Evolutionary conservation across 2,329 filamentous ascomycete species (phyloP).

Genomic region (Chrysoporthe deuterocubensis): DNA sequence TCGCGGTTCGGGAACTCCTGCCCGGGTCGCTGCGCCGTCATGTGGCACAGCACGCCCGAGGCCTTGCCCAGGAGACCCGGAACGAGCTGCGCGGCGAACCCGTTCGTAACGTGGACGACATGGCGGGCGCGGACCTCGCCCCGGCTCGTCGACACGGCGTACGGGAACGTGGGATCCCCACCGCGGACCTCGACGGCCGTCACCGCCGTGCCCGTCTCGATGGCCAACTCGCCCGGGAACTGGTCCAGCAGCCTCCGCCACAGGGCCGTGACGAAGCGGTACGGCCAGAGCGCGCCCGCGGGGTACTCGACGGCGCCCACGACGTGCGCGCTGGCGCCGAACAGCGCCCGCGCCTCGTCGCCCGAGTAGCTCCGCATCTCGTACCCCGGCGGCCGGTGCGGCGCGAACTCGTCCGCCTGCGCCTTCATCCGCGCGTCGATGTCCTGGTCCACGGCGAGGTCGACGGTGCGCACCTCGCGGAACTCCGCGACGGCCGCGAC

Average conservation of each 20-base stretch:
- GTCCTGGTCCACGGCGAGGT: conserved; percentile 47
- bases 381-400: conserved; percentile 14
- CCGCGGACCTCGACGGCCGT: conserved; percentile 33
- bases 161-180: conserved; percentile 35
- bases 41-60: conserved; percentile 51
- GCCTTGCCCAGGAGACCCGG: conserved; percentile 51
- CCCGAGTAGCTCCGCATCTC: conserved; percentile 41
- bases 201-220: conserved; percentile 46
- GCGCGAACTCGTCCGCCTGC: conserved; percentile 45
- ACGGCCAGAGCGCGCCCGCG: conserved; percentile 57
- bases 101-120: conserved; percentile 64
- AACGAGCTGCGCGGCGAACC: conserved; percentile 54
- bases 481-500: conserved; percentile 43
- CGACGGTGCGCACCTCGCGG: conserved; percentile 50
- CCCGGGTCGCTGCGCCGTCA: conserved; percentile 54
- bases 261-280: conserved; percentile 51
- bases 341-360: conserved; percentile 41
- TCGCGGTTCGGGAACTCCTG: conserved; percentile 37
- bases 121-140: conserved; percentile 52
- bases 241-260: conserved; percentile 47
- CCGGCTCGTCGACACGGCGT: conserved; percentile 48
- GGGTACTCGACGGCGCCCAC: conserved; percentile 49
- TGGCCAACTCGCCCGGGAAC: conserved; percentile 39
- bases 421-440: conserved; percentile 37
- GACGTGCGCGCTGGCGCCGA: conserved; percentile 41